Evolutionary conservation across 2,329 filamentous ascomycete species (phyloP), one percentile per base, ranked within the genome.

Genomic region (Neofusicoccum sp.): DNA sequence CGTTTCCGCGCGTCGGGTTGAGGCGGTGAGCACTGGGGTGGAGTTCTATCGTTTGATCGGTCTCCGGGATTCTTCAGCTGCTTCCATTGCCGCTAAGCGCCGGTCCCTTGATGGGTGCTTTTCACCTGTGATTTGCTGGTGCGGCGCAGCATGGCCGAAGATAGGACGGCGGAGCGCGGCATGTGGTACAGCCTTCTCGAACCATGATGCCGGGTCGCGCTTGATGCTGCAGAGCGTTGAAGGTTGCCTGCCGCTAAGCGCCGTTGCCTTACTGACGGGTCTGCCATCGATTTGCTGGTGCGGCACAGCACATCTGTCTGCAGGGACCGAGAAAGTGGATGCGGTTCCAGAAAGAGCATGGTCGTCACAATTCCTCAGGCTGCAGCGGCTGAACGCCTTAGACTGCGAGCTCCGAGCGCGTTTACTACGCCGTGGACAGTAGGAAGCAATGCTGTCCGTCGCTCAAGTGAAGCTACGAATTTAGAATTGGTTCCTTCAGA

Each of bases 131-230:
- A 54, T 54, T 43, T 34, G 51, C 38, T 28, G 14, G n/a, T 30
- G 51, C 51, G 51, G 51, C 51, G 43, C 51, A 56, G 51, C 51
- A 53, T 40, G 49, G 33, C 49, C 30, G 12, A 9, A 11, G 48
- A 36, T 16, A 51, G n/a, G 26, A 38, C n/a, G 36, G 36, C 51
- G 6, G 26, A 11, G n/a, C 41, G 38, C 7, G 36, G 7, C 26
- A 14, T 33, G 16, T 43, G 7, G 4, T 9, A 33, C 38, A 16
- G 12, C 38, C 51, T 7, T 41, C 26, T 12, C 14, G 34, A 41
- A 41, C 26, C 51, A 26, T 33, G 9, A 9, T 9, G 4, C 5
- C 20, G 51, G 51, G 2, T 6, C 51, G 51, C 38, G 51, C 43
- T 56, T 56, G 51, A 56, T 56, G 36, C 6, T 11, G 34, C 20